Evolutionary conservation across 2,329 filamentous ascomycete species (phyloP).

Genomic region (Phialophora expanda): DNA sequence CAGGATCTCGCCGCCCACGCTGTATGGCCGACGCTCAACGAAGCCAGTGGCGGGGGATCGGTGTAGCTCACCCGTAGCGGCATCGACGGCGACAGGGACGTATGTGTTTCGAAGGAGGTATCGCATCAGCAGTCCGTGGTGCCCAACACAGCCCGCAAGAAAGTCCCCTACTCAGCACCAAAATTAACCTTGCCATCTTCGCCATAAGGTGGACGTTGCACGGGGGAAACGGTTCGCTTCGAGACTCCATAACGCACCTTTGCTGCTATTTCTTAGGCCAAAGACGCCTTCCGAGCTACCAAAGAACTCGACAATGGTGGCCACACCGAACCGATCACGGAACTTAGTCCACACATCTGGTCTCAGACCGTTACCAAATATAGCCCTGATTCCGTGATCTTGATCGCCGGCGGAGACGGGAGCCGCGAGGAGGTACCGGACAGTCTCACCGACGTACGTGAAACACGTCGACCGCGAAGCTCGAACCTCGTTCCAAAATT

Average conservation of each 20-base stretch:
- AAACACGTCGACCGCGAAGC: conserved; percentile 60
- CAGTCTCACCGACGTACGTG: conserved; percentile 58
- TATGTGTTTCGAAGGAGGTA: conserved; percentile 59
- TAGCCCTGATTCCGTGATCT: conserved; percentile 51
- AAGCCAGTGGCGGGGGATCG: conserved; percentile 71
- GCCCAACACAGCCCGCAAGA: conserved; percentile 59
- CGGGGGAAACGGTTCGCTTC: background rate
- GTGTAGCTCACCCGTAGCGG: conserved; percentile 68
- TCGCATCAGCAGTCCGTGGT: conserved; percentile 69
- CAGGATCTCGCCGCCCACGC: conserved; percentile 74
- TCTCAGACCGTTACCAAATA: conserved; percentile 54
- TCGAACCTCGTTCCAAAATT: conserved; percentile 33
- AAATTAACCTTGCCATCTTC: background rate
- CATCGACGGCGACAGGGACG: conserved; percentile 71
- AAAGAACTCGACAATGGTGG: conserved; percentile 73
- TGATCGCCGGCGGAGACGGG: conserved; percentile 52
- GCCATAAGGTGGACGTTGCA: background rate
- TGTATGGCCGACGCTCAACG: conserved; percentile 65
- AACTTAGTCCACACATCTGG: conserved; percentile 56
- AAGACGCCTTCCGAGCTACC: conserved; percentile 74
- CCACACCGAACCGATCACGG: conserved; percentile 44
- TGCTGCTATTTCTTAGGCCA: conserved; percentile 63
- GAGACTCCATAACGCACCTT: conserved; percentile 62
- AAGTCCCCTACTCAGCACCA: background rate
- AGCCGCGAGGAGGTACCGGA: conserved; percentile 53